Base-by-base conservation (phyloP, 129 eudicot species). In the Artemisia annua region DNA sequence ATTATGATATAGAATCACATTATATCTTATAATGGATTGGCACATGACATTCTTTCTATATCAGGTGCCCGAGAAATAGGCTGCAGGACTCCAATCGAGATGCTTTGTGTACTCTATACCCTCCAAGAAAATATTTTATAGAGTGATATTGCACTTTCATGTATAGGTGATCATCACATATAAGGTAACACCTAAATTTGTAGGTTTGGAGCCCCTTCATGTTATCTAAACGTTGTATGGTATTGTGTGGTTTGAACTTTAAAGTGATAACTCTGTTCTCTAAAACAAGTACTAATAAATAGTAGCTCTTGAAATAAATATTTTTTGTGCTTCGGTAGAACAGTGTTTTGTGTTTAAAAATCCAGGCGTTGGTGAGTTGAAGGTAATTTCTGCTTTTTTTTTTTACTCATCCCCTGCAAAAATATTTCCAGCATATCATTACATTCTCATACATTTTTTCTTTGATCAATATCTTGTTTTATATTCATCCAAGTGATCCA, bases 21-120 rank as follows among this genome's bases (percentile, higher is more conserved):
- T 1, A 39, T 16, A 6, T 32, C 15, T 58, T 71, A 18, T 46
- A 26, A 60, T 22, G 10, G 16, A 20, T 58, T 71, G 24, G 68
- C 51, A 28, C 4, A 3, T 62, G 56, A 48, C 30, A 32, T 61
- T 50, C 15, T 67, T 17, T 61, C 12, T 48, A 48, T 78, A 71
- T 71, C 72, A 78, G 82, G 78, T 71, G 39, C 68, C 69, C 0
- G 82, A 78, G 67, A 78, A 71, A 65, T 71, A 78, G 78, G 55
- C 17, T 18, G 52, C 12, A n/a, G 53, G 5, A 53, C 39, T 62
- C 43, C 14, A 78, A 62, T 48, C 30, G 49, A 69, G 72, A 70
- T 78, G 76, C 70, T 51, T 52, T 70, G 44, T 78, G 68, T 51
- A 16, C 52, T 32, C 63, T 22, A 28, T 28, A 67, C 60, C 80